phyloP scores from a whole-genome alignment of 306 rosid genomes.

The Casuarina glauca region DNA sequence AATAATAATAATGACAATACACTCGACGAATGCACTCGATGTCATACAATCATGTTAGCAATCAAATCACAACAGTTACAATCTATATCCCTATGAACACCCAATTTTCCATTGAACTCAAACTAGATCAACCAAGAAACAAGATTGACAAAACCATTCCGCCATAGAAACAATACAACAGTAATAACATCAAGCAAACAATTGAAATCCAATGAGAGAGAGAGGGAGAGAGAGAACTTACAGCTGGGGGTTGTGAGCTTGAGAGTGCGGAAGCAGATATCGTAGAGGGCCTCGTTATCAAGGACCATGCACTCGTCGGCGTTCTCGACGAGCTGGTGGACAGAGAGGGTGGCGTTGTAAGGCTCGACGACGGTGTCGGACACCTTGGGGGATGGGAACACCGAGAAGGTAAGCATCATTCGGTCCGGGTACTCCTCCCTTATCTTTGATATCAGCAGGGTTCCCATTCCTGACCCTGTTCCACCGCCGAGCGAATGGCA shows the following conservation, averaged over 20 bases:
- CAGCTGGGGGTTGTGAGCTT: constrained; percentile 66
- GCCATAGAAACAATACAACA: neutral
- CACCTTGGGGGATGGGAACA: constrained; percentile 65
- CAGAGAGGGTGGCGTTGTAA: constrained; percentile 60
- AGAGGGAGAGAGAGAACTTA: constrained; percentile 24
- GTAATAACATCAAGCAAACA: neutral
- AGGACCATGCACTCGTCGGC: constrained; percentile 71
- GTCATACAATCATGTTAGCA: neutral
- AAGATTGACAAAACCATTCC: too few species aligned
- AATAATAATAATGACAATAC: too few species aligned
- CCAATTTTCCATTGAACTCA: neutral
- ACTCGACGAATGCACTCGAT: too few species aligned
- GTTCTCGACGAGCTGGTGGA: constrained; percentile 66
- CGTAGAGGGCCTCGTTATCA: constrained; percentile 65
- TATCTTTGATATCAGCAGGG: constrained; percentile 59
- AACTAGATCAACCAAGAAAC: neutral
- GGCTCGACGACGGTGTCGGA: constrained; percentile 71
- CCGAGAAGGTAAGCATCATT: constrained; percentile 69
- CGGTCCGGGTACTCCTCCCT: constrained; percentile 65
- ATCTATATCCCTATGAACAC: neutral
- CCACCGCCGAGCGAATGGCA: constrained; percentile 72
- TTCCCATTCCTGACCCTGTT: constrained; percentile 72
- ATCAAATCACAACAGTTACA: neutral
- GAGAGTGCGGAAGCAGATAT: constrained; percentile 61
- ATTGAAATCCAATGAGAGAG: neutral